These are phyloP conservation scores for Fomitopsis betulina DNA, from an alignment of 1,284 basidiomycete species.

Conservation along the genomic window DNA sequence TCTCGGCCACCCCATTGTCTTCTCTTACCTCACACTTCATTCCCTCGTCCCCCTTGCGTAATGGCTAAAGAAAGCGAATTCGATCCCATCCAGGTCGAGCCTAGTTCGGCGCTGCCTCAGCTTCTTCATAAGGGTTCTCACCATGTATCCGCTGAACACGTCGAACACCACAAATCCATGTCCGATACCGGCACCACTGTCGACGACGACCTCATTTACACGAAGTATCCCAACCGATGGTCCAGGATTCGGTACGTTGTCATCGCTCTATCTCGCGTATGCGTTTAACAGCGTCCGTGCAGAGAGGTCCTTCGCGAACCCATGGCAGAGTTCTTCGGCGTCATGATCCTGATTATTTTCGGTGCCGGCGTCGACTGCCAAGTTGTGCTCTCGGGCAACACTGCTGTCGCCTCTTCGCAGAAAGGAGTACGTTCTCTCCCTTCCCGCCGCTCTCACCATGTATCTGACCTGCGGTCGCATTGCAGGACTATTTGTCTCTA, in stretches of 20 bases:
- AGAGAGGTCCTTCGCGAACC: slow-evolving; percentile 53
- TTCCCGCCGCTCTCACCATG: not conserved
- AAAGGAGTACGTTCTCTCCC: slow-evolving; percentile 53
- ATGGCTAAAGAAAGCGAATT: not conserved
- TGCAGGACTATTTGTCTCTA: slow-evolving; percentile 54
- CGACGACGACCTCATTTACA: slow-evolving; percentile 17
- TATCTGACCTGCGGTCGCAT: slow-evolving; percentile 3
- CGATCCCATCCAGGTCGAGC: not conserved
- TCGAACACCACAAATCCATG: slow-evolving; percentile 13
- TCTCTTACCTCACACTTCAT: not conserved
- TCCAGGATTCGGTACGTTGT: slow-evolving; percentile 45
- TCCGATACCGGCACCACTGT: slow-evolving; percentile 4
- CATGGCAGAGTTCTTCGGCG: slow-evolving; percentile 65
- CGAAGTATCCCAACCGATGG: slow-evolving; percentile 50
- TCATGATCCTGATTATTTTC: slow-evolving; percentile 62
- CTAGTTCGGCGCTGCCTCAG: not conserved
- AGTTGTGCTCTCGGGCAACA: slow-evolving; percentile 48
- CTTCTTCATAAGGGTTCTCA: slow-evolving; percentile 1
- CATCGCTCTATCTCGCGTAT: not conserved
- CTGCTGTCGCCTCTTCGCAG: slow-evolving; percentile 44
- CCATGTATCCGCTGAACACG: slow-evolving; percentile 10
- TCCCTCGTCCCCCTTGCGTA: not conserved
- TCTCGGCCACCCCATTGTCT: not conserved
- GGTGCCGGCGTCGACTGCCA: slow-evolving; percentile 65
- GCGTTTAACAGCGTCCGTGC: not conserved